Evolutionary conservation across 257 asterid genomes (phyloP), one percentile per base, ranked within the genome.

Genomic region (Gynochthodes officinalis): DNA sequence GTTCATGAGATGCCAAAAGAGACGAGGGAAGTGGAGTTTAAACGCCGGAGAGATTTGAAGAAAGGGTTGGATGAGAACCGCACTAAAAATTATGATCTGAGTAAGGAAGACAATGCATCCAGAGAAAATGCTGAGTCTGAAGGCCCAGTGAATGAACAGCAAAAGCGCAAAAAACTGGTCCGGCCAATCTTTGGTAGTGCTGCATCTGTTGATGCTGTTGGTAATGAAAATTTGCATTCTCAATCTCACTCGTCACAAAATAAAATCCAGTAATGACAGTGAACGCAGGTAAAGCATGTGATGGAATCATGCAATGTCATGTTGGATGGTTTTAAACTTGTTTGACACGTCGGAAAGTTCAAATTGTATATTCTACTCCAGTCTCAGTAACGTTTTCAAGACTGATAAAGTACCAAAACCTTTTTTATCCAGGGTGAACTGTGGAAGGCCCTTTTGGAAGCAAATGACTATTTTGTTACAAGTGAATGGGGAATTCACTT

Each of bases 1-100:
- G 50, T n/a, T 37, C 64, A 73, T 21, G 86, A 84, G 73, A 68
- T 75, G 69, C 87, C 77, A 1, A 76, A 73, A 64, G 96, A 87
- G 82, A 87, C 89, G 12, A 83, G 96, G 48, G 64, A 53, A 27
- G 86, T 87, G 81, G 89, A 81, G 75, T 91, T 87, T 69, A 86
- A 80, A 82, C 96, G 95, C 40, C 86, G 90, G 63, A 82, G 87
- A 73, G 82, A 82, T 42, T 77, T 72, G 74, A 82, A 77, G 72
- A 87, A 77, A 81, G 71, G 39, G 48, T 53, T 77, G 73, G 80
- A 75, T 43, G 78, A 70, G 69, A 70, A 52, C 70, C 52, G 28
- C 49, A 48, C 48, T 44, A 77, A 64, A 59, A 9, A 19, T 61
- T 61, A 4, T 61, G 40, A 6, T 39, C 14, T 42, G 59, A 30